These are phyloP conservation scores for Alloteropsis semialata DNA, from an alignment of 176 grass and related monocot genomes.

Conservation along the genomic window DNA sequence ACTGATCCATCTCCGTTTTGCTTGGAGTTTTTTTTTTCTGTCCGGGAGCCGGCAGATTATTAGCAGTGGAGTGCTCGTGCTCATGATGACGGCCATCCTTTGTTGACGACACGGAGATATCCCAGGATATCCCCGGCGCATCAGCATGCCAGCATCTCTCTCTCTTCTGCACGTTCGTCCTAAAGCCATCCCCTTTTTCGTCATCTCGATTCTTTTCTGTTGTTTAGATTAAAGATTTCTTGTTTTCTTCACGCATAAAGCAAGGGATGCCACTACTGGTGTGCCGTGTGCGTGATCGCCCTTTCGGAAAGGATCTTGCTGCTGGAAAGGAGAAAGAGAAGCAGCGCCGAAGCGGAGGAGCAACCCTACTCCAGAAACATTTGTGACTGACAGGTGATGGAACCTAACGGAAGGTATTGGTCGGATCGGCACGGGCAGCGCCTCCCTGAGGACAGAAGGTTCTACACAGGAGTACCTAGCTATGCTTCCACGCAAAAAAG, in stretches of 20 bases:
- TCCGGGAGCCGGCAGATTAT: neutral
- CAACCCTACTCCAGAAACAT: neutral
- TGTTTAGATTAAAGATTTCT: neutral
- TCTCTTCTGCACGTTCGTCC: neutral
- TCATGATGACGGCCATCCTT: neutral
- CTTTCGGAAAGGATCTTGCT: neutral
- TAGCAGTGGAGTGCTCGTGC: neutral
- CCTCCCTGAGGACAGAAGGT: neutral
- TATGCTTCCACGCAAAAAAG: too few species aligned
- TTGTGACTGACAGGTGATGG: neutral
- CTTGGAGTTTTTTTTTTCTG: neutral
- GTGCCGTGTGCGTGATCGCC: neutral
- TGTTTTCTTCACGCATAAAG: neutral
- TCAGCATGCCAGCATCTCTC: neutral
- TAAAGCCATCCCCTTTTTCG: neutral
- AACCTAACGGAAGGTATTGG: neutral
- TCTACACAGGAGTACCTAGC: neutral
- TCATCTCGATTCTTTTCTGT: neutral
- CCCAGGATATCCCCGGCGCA: slow-evolving; percentile 14
- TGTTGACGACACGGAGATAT: neutral
- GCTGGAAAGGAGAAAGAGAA: neutral
- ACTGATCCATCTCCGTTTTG: neutral
- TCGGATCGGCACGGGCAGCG: too few species aligned
- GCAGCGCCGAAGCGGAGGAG: neutral
- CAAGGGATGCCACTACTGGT: neutral